A percentile compares a stretch with the other conserved stretches of the same genome.
Evolutionary conservation across 176 grass and related monocot genomes (phyloP).

Genomic region (Ananas comosus): DNA sequence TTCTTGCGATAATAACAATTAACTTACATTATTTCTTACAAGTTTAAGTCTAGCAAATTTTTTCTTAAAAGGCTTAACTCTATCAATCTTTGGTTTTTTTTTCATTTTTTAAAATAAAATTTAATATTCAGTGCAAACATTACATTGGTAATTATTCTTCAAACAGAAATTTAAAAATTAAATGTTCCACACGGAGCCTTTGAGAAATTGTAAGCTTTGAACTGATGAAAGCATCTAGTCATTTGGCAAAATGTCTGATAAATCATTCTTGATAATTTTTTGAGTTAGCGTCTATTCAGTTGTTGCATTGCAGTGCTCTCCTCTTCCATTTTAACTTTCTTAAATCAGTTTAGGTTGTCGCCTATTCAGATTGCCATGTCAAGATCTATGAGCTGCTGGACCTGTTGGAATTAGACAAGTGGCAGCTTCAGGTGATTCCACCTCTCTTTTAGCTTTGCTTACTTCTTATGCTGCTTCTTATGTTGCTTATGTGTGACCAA

Average conservation of each 20-base stretch:
- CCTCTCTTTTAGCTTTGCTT: constrained; percentile 9
- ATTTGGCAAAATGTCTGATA: constrained; percentile 2
- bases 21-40: too few species aligned
- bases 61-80: too few species aligned
- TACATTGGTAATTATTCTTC: too few species aligned
- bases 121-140: too few species aligned
- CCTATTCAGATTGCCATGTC: constrained; percentile 90
- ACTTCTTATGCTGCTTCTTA: background rate
- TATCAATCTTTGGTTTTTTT: too few species aligned
- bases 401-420: constrained; percentile 81
- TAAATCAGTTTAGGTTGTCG: constrained; percentile 46
- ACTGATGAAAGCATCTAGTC: background rate
- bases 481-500: background rate
- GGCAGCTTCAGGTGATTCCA: constrained; percentile 92
- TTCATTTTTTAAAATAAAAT: too few species aligned
- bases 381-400: constrained; percentile 81
- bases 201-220: constrained; percentile 1
- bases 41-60: too few species aligned
- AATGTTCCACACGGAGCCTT: background rate
- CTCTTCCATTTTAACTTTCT: constrained; percentile 19
- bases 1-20: background rate
- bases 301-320: constrained; percentile 6
- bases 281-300: constrained; percentile 9
- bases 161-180: background rate
- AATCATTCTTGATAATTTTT: constrained; percentile 15